Percentiles rank a stretch among this genome's conserved stretches.
Evolutionary conservation across 768 basidiomycete species (phyloP).

Genomic region (Coprinopsis strossmayeri): DNA sequence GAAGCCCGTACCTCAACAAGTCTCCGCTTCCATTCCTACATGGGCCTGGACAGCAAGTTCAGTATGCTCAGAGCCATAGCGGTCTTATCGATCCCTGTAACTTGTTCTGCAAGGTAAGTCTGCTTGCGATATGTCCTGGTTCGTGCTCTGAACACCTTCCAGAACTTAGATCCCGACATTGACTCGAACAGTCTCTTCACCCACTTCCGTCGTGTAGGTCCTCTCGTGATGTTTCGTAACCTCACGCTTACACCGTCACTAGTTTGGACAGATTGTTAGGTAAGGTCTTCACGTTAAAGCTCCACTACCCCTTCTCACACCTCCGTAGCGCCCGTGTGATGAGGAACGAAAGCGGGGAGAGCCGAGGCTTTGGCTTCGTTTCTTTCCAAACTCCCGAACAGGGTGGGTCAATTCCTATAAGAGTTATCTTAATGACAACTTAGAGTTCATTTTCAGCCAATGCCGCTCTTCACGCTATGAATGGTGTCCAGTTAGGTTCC

Average conservation of each 20-base stretch:
- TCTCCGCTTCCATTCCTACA: constrained; percentile 59
- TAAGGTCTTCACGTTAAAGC: constrained; percentile 21
- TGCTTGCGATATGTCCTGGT: constrained; percentile 6
- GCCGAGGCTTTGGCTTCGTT: constrained; percentile 89
- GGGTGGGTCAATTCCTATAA: constrained; percentile 35
- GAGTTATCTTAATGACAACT: not conserved
- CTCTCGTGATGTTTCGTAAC: not conserved
- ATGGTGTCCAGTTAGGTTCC: constrained; percentile 60
- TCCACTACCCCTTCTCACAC: not conserved
- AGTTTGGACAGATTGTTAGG: constrained; percentile 92
- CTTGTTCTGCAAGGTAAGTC: constrained; percentile 74
- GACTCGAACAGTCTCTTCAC: constrained; percentile 81
- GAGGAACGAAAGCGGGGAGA: constrained; percentile 76
- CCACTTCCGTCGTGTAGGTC: constrained; percentile 70
- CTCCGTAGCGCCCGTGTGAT: constrained; percentile 78
- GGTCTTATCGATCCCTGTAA: constrained; percentile 90
- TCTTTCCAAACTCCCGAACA: constrained; percentile 80
- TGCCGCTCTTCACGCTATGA: constrained; percentile 76
- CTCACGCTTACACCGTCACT: not conserved
- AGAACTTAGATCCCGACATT: constrained; percentile 84
- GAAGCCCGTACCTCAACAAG: constrained; percentile 40
- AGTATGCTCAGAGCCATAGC: constrained; percentile 76
- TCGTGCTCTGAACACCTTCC: constrained; percentile 6
- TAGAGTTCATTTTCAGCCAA: constrained; percentile 37
- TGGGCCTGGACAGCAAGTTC: constrained; percentile 88